Conservation (phyloP, 768 basidiomycete genomes). For the Psilocybe cyanescens region DNA sequence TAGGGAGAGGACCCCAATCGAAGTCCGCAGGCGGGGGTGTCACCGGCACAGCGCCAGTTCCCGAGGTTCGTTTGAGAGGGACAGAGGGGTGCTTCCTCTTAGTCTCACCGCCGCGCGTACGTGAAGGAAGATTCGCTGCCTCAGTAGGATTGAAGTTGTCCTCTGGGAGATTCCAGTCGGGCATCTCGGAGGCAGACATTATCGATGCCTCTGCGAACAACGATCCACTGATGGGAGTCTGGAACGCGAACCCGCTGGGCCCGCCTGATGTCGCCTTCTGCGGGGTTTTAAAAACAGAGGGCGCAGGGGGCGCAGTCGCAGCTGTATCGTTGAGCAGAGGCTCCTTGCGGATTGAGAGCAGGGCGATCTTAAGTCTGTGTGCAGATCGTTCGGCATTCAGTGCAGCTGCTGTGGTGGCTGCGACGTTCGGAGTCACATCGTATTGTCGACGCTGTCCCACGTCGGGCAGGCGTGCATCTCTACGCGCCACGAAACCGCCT, state of each 20-base stretch:
- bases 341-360: constrained; percentile 61
- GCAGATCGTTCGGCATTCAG: constrained; percentile 81
- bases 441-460: constrained; percentile 39
- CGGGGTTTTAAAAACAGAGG: constrained; percentile 42
- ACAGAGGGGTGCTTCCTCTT: constrained; percentile 43
- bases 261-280: constrained; percentile 22
- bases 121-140: constrained; percentile 17
- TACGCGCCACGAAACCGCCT: not conserved
- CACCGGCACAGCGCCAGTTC: constrained; percentile 18
- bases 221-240: constrained; percentile 22
- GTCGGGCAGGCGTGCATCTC: constrained; percentile 47
- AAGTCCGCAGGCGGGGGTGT: constrained; percentile 39
- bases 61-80: constrained; percentile 39
- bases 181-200: constrained; percentile 10
- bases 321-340: constrained; percentile 71
- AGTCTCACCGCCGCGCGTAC: constrained; percentile 34
- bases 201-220: constrained; percentile 27
- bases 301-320: constrained; percentile 31
- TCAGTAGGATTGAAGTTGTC: constrained; percentile 45
- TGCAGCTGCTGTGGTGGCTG: constrained; percentile 77
- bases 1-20: constrained; percentile 68
- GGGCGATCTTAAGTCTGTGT: constrained; percentile 67
- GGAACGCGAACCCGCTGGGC: constrained; percentile 21
- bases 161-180: constrained; percentile 34
- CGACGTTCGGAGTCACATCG: constrained; percentile 66